Evolutionary conservation across 257 asterid species (phyloP), one percentile per base, ranked within the genome.

Genomic region (Lithospermum erythrorhizon): DNA sequence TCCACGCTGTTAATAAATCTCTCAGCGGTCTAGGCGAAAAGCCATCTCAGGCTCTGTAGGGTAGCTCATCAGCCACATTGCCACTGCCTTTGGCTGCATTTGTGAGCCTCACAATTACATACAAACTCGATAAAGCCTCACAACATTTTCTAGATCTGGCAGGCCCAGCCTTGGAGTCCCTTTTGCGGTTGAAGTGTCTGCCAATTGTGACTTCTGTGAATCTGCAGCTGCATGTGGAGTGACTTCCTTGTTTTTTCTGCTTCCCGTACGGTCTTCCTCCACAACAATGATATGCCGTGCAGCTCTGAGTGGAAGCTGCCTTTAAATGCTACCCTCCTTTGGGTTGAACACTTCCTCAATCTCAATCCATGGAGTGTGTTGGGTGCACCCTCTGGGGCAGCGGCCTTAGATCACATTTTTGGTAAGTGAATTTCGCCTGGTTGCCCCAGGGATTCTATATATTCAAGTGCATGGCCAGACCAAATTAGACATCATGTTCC

Each of bases 101-200:
- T 60, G 97, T 88, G 70, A 91, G 98, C 81, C 94, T 91, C 65
- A 91, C 98, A 20, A 91, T 91, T 69, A 91, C 98, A 65, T 91
- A 88, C 61, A 91, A 91, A 81, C 97, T 91, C 7, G 98, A 91
- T 59, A 86, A 77, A 73, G 90, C 90, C 53, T 91, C 97, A 49
- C 98, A 91, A 49, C 96, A 87, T 14, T 91, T 91, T 63, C 95
- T 91, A 16, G 84, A 88, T 77, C 81, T 91, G 55, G 98, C 98
- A 0, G 98, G 98, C 56, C 98, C 98, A 0, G 97, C 97, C 58
- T 67, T 91, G 66, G 98, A 91, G 80, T 78, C 89, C 56, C 97
- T 91, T n/a, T n/a, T 19, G 98, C 98, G 3, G 98, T 97, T 13
- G 97, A n/a, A n/a, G 98, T 62, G 98, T 79, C 88, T 88, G 98